Base-by-base conservation (phyloP, 129 eudicot species). In the Flaveria bidentis region DNA sequence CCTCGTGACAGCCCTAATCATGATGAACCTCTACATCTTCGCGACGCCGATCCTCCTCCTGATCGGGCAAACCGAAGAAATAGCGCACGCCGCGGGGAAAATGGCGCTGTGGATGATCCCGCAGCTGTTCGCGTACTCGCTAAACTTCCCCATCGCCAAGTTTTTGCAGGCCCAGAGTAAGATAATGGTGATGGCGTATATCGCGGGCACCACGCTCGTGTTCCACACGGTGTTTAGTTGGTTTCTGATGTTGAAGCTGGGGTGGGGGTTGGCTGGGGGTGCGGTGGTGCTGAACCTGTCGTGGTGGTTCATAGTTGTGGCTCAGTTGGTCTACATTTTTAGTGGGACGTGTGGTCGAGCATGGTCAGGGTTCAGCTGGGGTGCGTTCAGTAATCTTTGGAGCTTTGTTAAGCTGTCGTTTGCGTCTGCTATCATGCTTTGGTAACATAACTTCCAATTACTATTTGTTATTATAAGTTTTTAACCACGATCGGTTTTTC, bases 141-240 rank as follows among this genome's bases (percentile, higher is more conserved):
- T 79, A 22, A 80, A 81, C 52, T 87, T 55, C 13, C 91, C 91
- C 9, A 58, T 84, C 0, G 88, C 84, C 0, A 81, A 86, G 76
- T 87, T 87, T 80, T 28, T 87, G 22, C 91, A 87, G 49, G 78
- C 86, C 22, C 91, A 87, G 83, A 83, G 87, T 51, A 87, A 79
- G 71, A 77, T 83, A 33, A 53, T 55, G 73, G 87, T 81, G 46
- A 65, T 84, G 76, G 82, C 88, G 42, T 84, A 63, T 71, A 65
- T 84, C 2, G 61, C 88, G 0, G 71, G 77, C 5, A 66, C 41
- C 2, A 81, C 76, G 25, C 33, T 86, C 17, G 80, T 76, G 26
- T 14, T 83, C 1, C 87, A 86, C n/a, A 45, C 78, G 2, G 36
- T 68, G 47, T 80, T 76, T 9, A 78, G 86, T 16, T 86, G 89